Evolutionary conservation across 352 stramenopile species (phyloP), one percentile per base, ranked within the genome.

Genomic region (Globisporangium apiculatum): DNA sequence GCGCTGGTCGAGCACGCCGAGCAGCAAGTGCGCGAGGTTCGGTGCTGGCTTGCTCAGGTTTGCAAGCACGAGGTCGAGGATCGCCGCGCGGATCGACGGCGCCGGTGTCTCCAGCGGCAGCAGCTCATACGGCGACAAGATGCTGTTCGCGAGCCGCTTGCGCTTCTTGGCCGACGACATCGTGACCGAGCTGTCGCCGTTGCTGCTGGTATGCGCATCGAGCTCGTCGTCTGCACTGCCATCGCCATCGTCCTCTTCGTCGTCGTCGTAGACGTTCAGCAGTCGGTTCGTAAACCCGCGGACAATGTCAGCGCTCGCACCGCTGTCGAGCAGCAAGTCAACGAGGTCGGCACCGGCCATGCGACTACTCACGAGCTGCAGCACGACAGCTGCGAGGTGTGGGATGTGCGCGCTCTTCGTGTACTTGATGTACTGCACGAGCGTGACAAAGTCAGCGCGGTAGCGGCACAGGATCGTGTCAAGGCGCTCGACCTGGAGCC

Each of bases 401-500:
- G 84, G 71, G 35, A 94, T 91, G 48, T 86, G 76, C 17, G 70
- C 58, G 8, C 75, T 79, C 68, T 91, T 89, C 14, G 76, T 84
- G 66, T 90, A 94, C 64, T 89, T 86, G 56, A 94, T 79, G 66
- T 92, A 94, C 69, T 89, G 79, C 52, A 86, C 66, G 58, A 94
- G 82, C 51, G 75, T 86, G 40, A 94, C 80, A 53, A 94, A 87
- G 50, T 91, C 80, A 11, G 72, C 57, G 5, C 79, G 80, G 43
- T 89, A 74, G 31, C 82, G 82, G 43, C 71, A 83, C 55, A 94
- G 64, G 42, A 91, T 87, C 35, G 65, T 86, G 64, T 91, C 78
- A 48, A 94, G 73, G 62, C 81, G 79, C 59, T 94, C 82, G 12
- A 91, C 72, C 59, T 90, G 83, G 15, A 87, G 58, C 35, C 76